These are phyloP conservation scores for Phlebiopsis flavidoalba DNA, from an alignment of 768 basidiomycete species.

Conservation along the genomic window DNA sequence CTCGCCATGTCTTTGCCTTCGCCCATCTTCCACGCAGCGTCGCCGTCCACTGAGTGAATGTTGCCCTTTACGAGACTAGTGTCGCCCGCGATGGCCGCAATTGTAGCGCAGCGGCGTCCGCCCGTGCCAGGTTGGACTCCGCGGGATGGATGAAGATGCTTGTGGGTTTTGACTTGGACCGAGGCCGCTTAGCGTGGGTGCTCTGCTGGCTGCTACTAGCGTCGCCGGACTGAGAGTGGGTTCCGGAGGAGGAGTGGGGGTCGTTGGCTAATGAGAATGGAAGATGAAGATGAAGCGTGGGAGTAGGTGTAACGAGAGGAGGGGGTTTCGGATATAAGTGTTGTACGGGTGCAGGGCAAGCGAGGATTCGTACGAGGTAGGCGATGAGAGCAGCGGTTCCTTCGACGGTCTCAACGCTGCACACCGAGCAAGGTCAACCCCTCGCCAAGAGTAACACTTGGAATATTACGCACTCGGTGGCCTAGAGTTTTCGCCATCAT, in stretches of 20 bases:
- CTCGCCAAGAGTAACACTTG: neutral
- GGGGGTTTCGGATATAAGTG: slow-evolving; percentile 2
- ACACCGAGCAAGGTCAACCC: neutral
- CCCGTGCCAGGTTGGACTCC: slow-evolving; percentile 60
- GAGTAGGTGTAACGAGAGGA: slow-evolving; percentile 8
- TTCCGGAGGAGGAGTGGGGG: neutral
- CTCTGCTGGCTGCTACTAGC: neutral
- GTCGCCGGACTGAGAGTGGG: neutral
- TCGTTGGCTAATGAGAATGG: slow-evolving; percentile 1
- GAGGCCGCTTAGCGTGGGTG: slow-evolving; percentile 29
- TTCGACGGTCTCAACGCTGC: slow-evolving; percentile 21
- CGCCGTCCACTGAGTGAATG: slow-evolving; percentile 29
- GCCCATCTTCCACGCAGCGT: slow-evolving; percentile 42
- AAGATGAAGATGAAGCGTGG: slow-evolving; percentile 5
- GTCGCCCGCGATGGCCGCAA: slow-evolving; percentile 45
- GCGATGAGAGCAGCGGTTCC: slow-evolving; percentile 19
- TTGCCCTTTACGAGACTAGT: slow-evolving; percentile 42
- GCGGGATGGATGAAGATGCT: slow-evolving; percentile 59
- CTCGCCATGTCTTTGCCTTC: slow-evolving; percentile 47
- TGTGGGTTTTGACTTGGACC: slow-evolving; percentile 48
- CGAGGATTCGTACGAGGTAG: slow-evolving; percentile 11
- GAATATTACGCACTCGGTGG: slow-evolving; percentile 10
- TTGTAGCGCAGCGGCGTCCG: slow-evolving; percentile 54
- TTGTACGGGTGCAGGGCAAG: slow-evolving; percentile 5
- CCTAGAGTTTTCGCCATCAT: neutral